These are phyloP conservation scores for Wickerhamiella sergipiensis DNA, from an alignment of 805 yeast genomes.

Conservation along the genomic window DNA sequence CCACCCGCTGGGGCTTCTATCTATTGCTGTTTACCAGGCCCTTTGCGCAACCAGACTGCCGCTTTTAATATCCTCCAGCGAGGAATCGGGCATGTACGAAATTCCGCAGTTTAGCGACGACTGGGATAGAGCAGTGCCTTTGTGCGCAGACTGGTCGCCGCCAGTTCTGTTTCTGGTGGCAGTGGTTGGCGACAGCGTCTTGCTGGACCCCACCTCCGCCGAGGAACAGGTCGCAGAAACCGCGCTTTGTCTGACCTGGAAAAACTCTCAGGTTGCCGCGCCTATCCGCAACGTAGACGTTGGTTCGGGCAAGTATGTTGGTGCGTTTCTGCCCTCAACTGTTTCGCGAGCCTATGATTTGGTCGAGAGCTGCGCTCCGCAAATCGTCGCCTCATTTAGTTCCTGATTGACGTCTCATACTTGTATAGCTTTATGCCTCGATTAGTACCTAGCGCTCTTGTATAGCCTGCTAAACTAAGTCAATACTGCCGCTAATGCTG, in stretches of 20 bases:
- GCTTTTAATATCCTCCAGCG: slow-evolving; percentile 44
- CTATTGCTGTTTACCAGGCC: slow-evolving; percentile 73
- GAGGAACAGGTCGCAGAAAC: slow-evolving; percentile 83
- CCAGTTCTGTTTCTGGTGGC: slow-evolving; percentile 72
- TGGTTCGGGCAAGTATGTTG: slow-evolving; percentile 37
- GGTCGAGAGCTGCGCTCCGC: slow-evolving; percentile 46
- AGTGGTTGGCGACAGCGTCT: slow-evolving; percentile 50
- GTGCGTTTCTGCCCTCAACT: slow-evolving; percentile 23
- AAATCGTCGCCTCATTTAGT: slow-evolving; percentile 32
- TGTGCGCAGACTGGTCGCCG: slow-evolving; percentile 40
- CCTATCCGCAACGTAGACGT: slow-evolving; percentile 63
- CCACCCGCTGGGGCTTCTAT: slow-evolving; percentile 67
- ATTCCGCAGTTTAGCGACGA: slow-evolving; percentile 86
- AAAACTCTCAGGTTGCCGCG: slow-evolving; percentile 48
- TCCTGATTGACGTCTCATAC: too few relatives aligned
- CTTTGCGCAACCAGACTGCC: slow-evolving; percentile 69
- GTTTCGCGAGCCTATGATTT: slow-evolving; percentile 43
- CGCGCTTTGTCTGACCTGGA: slow-evolving; percentile 65
- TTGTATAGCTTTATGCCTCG: too few relatives aligned
- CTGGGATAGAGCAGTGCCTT: slow-evolving; percentile 45
- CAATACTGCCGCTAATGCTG: slow-evolving; percentile 5
- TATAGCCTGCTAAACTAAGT: not conserved
- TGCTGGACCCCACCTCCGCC: slow-evolving; percentile 77
- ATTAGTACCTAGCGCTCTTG: too few relatives aligned
- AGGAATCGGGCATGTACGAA: slow-evolving; percentile 56